Evolutionary conservation across 2,329 filamentous ascomycete species (phyloP).

Genomic region (Penicillium sp.): DNA sequence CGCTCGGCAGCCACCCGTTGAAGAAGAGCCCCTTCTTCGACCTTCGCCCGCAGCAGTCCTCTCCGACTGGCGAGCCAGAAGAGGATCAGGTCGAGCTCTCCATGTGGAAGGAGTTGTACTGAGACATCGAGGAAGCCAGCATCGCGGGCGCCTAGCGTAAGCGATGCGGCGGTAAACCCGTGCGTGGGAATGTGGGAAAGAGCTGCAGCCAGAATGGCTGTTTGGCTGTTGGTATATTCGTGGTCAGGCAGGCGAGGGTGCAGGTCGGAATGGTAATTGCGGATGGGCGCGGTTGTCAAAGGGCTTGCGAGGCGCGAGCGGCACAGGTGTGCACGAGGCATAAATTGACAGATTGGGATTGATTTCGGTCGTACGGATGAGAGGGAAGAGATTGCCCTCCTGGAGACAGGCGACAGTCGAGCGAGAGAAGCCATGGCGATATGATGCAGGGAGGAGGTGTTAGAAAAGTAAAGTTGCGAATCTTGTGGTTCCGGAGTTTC

Average conservation of each 20-base stretch:
- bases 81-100: slow-evolving; percentile 70
- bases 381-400: background rate
- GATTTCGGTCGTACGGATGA: slow-evolving; percentile 1
- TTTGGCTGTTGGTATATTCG: slow-evolving; percentile 63
- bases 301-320: too few relatives aligned
- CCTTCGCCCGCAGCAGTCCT: slow-evolving; percentile 33
- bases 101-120: slow-evolving; percentile 71
- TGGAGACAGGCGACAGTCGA: slow-evolving; percentile 1
- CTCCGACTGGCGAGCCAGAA: slow-evolving; percentile 42
- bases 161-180: slow-evolving; percentile 71
- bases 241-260: slow-evolving; percentile 50
- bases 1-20: slow-evolving; percentile 10
- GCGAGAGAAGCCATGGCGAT: slow-evolving; percentile 13
- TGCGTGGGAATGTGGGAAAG: slow-evolving; percentile 69
- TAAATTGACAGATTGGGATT: slow-evolving; percentile 1
- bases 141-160: slow-evolving; percentile 73
- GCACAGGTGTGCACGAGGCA: background rate
- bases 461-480: slow-evolving; percentile 7
- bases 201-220: slow-evolving; percentile 72
- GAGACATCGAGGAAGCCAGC: slow-evolving; percentile 82
- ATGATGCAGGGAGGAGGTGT: background rate
- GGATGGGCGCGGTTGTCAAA: slow-evolving; percentile 12
- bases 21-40: slow-evolving; percentile 29
- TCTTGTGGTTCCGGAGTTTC: slow-evolving; percentile 2
- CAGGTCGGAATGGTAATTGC: slow-evolving; percentile 66